These are phyloP conservation scores for Alternaria ventricosa DNA, from an alignment of 2,329 filamentous ascomycete genomes.

Conservation along the genomic window DNA sequence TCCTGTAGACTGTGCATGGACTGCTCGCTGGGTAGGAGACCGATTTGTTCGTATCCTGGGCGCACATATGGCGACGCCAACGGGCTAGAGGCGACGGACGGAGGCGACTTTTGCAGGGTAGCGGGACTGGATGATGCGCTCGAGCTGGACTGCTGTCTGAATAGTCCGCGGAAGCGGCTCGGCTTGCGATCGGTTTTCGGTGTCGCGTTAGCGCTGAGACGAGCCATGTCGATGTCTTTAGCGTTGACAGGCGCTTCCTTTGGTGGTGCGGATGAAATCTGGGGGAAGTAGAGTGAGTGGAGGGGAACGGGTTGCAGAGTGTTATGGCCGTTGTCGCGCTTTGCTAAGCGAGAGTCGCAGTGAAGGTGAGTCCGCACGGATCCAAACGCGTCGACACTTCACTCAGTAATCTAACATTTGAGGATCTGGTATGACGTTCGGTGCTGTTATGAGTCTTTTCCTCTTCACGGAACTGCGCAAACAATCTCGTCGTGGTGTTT, in stretches of 20 bases:
- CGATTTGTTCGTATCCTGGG: conserved; percentile 12
- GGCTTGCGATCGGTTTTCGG: conserved; percentile 11
- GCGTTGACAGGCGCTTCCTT: no score
- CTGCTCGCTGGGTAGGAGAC: conserved; percentile 15
- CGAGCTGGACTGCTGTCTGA: conserved; percentile 6
- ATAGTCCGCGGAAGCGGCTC: conserved; percentile 15
- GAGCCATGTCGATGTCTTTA: conserved; percentile 8
- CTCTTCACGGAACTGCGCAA: background rate
- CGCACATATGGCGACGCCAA: conserved; percentile 3
- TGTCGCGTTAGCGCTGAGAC: conserved; percentile 11
- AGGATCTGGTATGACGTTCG: background rate
- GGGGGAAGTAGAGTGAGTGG: background rate
- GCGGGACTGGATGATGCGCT: background rate
- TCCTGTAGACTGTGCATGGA: background rate
- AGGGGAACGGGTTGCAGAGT: background rate
- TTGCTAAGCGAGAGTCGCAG: background rate
- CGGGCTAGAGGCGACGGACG: background rate
- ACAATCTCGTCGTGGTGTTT: background rate
- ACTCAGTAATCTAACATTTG: accelerated
- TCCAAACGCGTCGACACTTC: background rate
- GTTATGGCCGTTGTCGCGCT: background rate
- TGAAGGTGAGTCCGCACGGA: background rate
- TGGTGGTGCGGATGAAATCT: background rate
- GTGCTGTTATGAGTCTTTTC: accelerated
- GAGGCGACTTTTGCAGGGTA: background rate